phyloP scores from a whole-genome alignment of 805 yeast species.

The Myxozyma lipomycoides region DNA sequence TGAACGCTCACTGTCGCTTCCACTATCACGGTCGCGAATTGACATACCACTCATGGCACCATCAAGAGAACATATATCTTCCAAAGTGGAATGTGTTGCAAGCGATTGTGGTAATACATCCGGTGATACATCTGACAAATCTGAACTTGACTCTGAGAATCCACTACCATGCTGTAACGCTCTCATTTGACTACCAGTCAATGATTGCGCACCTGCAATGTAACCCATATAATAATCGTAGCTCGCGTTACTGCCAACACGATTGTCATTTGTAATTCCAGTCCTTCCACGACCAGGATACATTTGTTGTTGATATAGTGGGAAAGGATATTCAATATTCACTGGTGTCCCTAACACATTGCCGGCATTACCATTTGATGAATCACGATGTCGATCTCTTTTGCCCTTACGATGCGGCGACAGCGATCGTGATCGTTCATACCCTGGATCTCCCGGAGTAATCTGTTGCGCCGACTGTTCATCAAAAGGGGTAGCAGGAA shows the following conservation, averaged over 20 bases:
- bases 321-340: too few relatives aligned
- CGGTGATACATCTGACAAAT: slow-evolving; percentile 23
- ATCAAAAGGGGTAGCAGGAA: neutral
- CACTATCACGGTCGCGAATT: neutral
- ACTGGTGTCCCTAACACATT: too few relatives aligned
- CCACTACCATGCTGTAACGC: neutral
- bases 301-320: too few relatives aligned
- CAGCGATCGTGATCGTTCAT: slow-evolving; percentile 2
- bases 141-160: slow-evolving; percentile 11
- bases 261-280: too few relatives aligned
- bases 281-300: too few relatives aligned
- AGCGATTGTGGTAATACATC: slow-evolving; percentile 14
- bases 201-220: too few relatives aligned
- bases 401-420: slow-evolving; percentile 6
- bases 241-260: too few relatives aligned
- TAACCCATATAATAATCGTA: too few relatives aligned
- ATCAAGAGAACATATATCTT: slow-evolving; percentile 3
- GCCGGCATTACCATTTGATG: neutral
- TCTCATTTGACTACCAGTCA: too few relatives aligned
- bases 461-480: neutral
- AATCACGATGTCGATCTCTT: slow-evolving; percentile 13
- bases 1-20: neutral
- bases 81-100: neutral
- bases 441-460: neutral
- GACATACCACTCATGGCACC: neutral